Percentiles rank a stretch among this genome's conserved stretches.
Evolutionary conservation across 805 yeast species (phyloP).

Genomic region (Ogataea paradorogensis): DNA sequence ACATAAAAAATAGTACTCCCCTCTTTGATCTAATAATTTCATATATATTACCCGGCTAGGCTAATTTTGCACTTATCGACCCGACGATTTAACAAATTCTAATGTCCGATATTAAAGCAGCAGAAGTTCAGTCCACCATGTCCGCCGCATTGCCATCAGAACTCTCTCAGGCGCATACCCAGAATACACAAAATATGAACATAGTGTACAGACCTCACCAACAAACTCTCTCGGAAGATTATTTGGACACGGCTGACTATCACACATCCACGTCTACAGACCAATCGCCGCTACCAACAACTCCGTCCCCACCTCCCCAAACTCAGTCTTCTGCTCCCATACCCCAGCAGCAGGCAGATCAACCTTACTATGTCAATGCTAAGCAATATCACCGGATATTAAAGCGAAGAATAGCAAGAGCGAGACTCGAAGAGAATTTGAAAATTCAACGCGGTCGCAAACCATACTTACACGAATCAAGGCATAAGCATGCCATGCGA

Average conservation of each 20-base stretch:
- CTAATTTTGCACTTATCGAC: slow-evolving; percentile 6
- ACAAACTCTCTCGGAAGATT: slow-evolving; percentile 17
- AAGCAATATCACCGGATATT: slow-evolving; percentile 94
- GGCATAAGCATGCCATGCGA: slow-evolving; percentile 99
- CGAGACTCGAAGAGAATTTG: slow-evolving; percentile 83
- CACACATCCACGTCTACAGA: slow-evolving; percentile 21
- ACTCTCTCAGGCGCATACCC: slow-evolving; percentile 16
- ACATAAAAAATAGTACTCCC: slow-evolving; percentile 14
- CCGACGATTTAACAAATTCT: slow-evolving; percentile 8
- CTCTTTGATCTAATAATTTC: neutral
- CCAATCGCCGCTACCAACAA: slow-evolving; percentile 20
- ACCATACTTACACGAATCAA: slow-evolving; percentile 92
- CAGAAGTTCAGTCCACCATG: slow-evolving; percentile 11
- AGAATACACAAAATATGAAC: slow-evolving; percentile 13
- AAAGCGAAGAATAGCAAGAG: slow-evolving; percentile 90
- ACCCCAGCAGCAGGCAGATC: slow-evolving; percentile 46
- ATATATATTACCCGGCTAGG: slow-evolving; percentile 7
- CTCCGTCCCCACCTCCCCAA: slow-evolving; percentile 21
- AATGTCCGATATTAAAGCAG: slow-evolving; percentile 12
- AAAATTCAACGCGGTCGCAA: slow-evolving; percentile 86
- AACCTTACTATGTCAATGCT: slow-evolving; percentile 96
- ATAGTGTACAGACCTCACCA: slow-evolving; percentile 16
- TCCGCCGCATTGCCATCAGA: slow-evolving; percentile 18
- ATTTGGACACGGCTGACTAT: slow-evolving; percentile 19
- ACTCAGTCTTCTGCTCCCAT: slow-evolving; percentile 9